Evolutionary conservation across 192 early-diverging fungal genomes (phyloP), one percentile per base, ranked within the genome.

Genomic region (Entomortierella lignicola): DNA sequence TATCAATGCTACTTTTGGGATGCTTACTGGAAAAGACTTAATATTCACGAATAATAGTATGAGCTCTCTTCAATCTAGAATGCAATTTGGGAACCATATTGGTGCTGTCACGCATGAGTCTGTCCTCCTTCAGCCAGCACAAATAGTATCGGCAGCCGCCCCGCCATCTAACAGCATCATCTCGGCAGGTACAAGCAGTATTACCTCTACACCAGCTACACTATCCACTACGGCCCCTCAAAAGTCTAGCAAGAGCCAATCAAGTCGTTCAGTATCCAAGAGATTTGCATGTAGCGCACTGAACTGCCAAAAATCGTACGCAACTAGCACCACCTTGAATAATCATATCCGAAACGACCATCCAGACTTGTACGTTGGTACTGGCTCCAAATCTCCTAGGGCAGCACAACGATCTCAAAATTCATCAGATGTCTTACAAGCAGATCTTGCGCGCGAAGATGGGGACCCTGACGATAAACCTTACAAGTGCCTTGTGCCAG

Each of bases 401-500:
- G 26, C 62, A 1, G 27, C 23, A 15, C 27, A 41, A 23, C 53
- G 61, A 29, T 51, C 66, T 25, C 43, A 23, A 13, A 57, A 32
- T 6, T 56, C 58, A 15, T 53, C 53, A 53, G 69, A 60, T 6
- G 42, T 44, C 20, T 29, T 56, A 17, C 26, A 32, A 31, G 27
- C 47, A 7, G 32, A 29, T 11, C 43, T 27, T 15, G 11, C 30
- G n/a, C 53, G 42, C 51, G 60, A 61, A 6, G 31, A 50, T 31
- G 72, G 34, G 13, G 32, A 54, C 8, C 25, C 47, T 1, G 41
- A 20, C 1, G 91, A 94, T 13, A 93, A 84, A 52, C 92, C 93
- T 11, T 94, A 89, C 69, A 83, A 86, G 41, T 94, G 93, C 43
- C 89, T 84, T 0, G 88, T 90, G 69, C 58, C 83, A 4, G 89